phyloP scores from a whole-genome alignment of 495 filamentous ascomycete genomes.

The Bacidia rubella region DNA sequence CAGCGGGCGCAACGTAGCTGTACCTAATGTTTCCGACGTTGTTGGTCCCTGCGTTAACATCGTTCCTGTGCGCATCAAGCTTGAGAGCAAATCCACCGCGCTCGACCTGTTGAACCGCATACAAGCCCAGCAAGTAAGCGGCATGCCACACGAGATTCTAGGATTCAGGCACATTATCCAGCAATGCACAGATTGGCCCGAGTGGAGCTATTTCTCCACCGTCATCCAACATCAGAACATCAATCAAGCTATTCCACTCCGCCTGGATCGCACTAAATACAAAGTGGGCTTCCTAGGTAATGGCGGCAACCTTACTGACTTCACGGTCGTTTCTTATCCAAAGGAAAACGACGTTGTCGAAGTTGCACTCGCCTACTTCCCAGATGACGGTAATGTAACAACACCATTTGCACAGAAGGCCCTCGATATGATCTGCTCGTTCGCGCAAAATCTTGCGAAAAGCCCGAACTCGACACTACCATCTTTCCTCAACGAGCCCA shows the following conservation, averaged over 20 bases:
- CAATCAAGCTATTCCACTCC: slow-evolving; percentile 27
- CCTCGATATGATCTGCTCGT: slow-evolving; percentile 37
- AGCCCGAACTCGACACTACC: slow-evolving; percentile 32
- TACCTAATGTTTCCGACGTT: slow-evolving; percentile 40
- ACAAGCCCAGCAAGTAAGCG: slow-evolving; percentile 46
- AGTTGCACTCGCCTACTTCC: slow-evolving; percentile 31
- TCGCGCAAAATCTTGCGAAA: slow-evolving; percentile 29
- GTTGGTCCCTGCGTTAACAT: slow-evolving; percentile 48
- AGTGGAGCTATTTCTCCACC: slow-evolving; percentile 35
- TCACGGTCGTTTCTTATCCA: slow-evolving; percentile 36
- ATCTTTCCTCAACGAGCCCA: slow-evolving; percentile 23
- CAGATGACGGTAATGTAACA: slow-evolving; percentile 30
- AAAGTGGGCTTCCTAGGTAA: slow-evolving; percentile 35
- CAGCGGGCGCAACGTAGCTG: slow-evolving; percentile 40
- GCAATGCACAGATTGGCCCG: slow-evolving; percentile 45
- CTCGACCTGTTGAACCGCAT: slow-evolving; percentile 40
- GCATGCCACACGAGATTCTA: slow-evolving; percentile 43
- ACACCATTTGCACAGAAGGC: slow-evolving; percentile 29
- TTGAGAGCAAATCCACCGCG: slow-evolving; percentile 34
- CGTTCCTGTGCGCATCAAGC: slow-evolving; percentile 41
- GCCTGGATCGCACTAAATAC: slow-evolving; percentile 35
- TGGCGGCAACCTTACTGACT: slow-evolving; percentile 37
- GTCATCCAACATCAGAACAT: slow-evolving; percentile 37
- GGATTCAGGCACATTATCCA: slow-evolving; percentile 47
- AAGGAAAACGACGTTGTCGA: slow-evolving; percentile 26